Percentiles rank a stretch among this genome's conserved stretches.
phyloP scores from a whole-genome alignment of 2,329 filamentous ascomycete genomes.

The Aspergillus sp. region DNA sequence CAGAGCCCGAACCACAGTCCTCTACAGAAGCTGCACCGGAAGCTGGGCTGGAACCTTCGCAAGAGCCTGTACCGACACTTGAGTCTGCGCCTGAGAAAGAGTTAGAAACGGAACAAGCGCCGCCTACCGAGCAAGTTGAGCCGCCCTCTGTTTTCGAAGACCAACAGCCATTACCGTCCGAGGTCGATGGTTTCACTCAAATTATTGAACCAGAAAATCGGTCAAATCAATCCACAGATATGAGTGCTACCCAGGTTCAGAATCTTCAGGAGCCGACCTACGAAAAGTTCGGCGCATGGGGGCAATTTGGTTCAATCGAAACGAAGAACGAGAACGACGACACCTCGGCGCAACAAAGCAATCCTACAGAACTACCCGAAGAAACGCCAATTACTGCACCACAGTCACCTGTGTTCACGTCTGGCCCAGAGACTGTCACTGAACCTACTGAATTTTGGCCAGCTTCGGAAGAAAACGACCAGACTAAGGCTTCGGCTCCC shows the following conservation, averaged over 20 bases:
- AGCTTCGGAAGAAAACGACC: conserved; percentile 3
- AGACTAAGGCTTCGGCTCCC: background rate
- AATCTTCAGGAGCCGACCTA: conserved; percentile 13
- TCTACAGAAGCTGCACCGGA: conserved; percentile 3
- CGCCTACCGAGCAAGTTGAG: conserved; percentile 17
- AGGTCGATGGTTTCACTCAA: conserved; percentile 14
- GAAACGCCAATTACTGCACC: conserved; percentile 23
- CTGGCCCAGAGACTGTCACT: conserved; percentile 4
- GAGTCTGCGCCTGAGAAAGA: conserved; percentile 14
- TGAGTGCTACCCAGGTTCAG: conserved; percentile 20
- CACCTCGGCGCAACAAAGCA: conserved; percentile 4
- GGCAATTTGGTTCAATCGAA: conserved; percentile 11
- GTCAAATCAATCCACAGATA: conserved; percentile 17
- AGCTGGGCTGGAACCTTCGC: conserved; percentile 1
- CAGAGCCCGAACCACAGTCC: conserved; percentile 5
- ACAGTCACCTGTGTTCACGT: conserved; percentile 22
- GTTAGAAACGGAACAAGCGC: conserved; percentile 20
- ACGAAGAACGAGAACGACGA: conserved; percentile 12
- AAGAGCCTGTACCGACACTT: conserved; percentile 4
- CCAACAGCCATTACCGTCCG: conserved; percentile 11
- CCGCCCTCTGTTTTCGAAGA: conserved; percentile 13
- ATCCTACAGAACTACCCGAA: conserved; percentile 14
- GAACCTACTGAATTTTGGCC: background rate
- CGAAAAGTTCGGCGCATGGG: conserved; percentile 14
- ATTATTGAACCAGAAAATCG: conserved; percentile 13